These are phyloP conservation scores for Trypethelium eluteriae DNA, from an alignment of 495 filamentous ascomycete genomes.

Conservation along the genomic window DNA sequence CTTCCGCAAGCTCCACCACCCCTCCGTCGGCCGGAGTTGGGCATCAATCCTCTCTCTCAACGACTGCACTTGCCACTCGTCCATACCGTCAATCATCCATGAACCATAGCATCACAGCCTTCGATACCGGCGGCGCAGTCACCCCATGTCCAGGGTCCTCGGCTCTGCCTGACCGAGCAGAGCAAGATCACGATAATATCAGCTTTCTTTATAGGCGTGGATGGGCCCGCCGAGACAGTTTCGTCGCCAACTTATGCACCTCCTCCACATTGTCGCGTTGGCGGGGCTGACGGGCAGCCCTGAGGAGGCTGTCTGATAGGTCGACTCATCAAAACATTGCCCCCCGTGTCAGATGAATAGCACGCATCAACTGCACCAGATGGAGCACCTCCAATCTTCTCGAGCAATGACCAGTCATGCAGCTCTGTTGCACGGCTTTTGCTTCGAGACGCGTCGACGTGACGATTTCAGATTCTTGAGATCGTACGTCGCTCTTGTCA, in stretches of 20 bases:
- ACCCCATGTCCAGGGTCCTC: background rate
- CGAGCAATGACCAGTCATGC: constrained; percentile 1
- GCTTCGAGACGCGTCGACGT: background rate
- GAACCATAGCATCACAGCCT: background rate
- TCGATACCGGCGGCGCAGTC: background rate
- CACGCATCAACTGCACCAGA: constrained; percentile 10
- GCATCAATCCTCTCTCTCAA: background rate
- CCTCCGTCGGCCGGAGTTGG: background rate
- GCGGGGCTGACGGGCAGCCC: constrained; percentile 4
- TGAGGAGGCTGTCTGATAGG: background rate
- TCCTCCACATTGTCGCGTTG: background rate
- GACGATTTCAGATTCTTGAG: background rate
- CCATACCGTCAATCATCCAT: background rate
- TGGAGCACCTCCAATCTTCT: constrained; percentile 1
- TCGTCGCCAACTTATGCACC: constrained; percentile 10
- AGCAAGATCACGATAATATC: constrained; percentile 9
- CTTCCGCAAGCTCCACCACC: background rate
- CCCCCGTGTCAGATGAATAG: background rate
- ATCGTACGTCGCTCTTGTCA: constrained; percentile 4
- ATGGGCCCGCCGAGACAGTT: constrained; percentile 5
- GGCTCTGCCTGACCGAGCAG: background rate
- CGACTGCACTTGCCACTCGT: background rate
- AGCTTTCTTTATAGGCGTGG: constrained; percentile 8
- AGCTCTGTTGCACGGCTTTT: background rate
- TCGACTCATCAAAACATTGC: constrained; percentile 6